Percentiles rank a stretch among this genome's conserved stretches.
Evolutionary conservation across 2,329 filamentous ascomycete species (phyloP).

Genomic region (Pseudocercospora eumusae): DNA sequence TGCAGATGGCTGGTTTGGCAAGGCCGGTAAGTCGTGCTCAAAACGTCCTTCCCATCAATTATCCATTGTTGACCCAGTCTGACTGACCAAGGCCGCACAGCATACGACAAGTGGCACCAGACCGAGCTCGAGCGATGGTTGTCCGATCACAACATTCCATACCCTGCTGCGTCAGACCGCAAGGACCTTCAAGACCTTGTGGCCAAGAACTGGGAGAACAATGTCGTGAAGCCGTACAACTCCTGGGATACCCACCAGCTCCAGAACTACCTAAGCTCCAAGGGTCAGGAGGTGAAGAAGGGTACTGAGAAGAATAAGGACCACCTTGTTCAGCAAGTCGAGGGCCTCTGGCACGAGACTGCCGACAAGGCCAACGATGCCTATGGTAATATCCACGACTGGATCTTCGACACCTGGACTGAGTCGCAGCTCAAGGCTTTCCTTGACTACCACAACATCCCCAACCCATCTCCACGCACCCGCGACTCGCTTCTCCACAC

Average conservation of each 20-base stretch:
- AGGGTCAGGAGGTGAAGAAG: constrained; percentile 69
- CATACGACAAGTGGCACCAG: constrained; percentile 98
- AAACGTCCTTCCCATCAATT: background rate
- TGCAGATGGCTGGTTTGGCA: constrained; percentile 82
- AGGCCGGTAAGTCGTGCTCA: constrained; percentile 66
- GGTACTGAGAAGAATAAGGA: constrained; percentile 69
- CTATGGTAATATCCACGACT: constrained; percentile 74
- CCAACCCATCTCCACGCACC: constrained; percentile 81
- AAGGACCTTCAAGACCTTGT: constrained; percentile 93
- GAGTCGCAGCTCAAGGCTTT: constrained; percentile 94
- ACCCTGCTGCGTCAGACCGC: constrained; percentile 86
- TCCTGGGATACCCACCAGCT: constrained; percentile 73
- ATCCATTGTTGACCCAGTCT: constrained; percentile 26
- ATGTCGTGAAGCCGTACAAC: constrained; percentile 73
- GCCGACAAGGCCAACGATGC: constrained; percentile 74
- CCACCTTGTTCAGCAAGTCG: constrained; percentile 67
- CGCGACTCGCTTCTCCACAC: constrained; percentile 79
- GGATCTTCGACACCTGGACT: constrained; percentile 90
- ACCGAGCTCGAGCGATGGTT: constrained; percentile 97
- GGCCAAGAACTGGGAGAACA: constrained; percentile 82
- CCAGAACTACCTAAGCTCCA: constrained; percentile 65
- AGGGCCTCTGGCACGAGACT: constrained; percentile 73
- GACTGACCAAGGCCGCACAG: constrained; percentile 52
- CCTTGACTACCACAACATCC: constrained; percentile 82
- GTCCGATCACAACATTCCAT: constrained; percentile 84